Base-by-base conservation (phyloP, 2,329 filamentous ascomycete species). In the Colletotrichum tabaci region DNA sequence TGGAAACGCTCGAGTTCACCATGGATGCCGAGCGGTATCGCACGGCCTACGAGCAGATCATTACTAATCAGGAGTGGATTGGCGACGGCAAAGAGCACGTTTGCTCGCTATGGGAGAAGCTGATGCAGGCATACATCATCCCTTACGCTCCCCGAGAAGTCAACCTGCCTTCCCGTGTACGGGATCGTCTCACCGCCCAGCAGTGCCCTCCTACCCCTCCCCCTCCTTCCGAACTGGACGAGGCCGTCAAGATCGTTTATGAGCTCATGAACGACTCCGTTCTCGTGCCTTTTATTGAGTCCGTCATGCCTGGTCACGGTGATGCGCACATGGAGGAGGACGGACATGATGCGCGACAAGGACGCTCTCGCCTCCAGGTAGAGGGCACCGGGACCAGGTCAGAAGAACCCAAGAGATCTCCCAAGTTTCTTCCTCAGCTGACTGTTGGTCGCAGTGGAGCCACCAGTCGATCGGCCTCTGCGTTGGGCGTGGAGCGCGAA, bases 201-300 rank as follows among this genome's bases (percentile, higher is more conserved):
- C 87, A 90, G 9, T 86, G 85, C 72, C 82, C 87, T 16, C 81
- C 84, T 1, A 84, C 86, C 0, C 94, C 96, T 8, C 92, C 92
- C 6, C 84, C 90, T 70, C 95, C 96, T 1, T 89, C 92, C 50
- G 89, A 91, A 66, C 86, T 99, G 18, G 93, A 97, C 72, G 89
- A 93, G 61, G 95, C 96, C 23, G 93, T 97, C 30, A 89, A 89
- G 73, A 97, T 98, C 73, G 94, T 98, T 50, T 95, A 96, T 80
- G 96, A 98, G 76, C 86, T 99, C 67, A 98, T 99, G 95, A 97
- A 98, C 77, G 96, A 98, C 80, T 98, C 95, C 4, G 94, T 98
- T 0, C 87, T 98, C 62, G 91, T 98, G 0, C 95, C 96, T 0
- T 99, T 98, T 79, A 87, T 98, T 65, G 96, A 98, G 74, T 89